Evolutionary conservation across 352 stramenopile species (phyloP), one percentile per base, ranked within the genome.

Genomic region (Globisporangium rhizosaccharum): DNA sequence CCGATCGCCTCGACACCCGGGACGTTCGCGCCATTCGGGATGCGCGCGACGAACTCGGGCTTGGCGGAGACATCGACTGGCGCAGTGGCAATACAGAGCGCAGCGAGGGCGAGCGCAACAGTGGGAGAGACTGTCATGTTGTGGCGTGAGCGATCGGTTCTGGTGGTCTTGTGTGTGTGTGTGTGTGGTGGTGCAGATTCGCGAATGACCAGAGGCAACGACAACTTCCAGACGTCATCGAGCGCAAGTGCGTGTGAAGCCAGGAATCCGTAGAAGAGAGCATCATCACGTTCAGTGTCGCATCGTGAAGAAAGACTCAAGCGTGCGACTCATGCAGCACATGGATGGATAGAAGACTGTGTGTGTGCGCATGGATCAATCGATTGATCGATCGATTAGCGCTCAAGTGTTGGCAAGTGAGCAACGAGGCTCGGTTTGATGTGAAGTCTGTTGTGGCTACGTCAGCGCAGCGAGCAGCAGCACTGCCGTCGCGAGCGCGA

Each of bases 1-100:
- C 74, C 74, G 36, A 84, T 46, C 10, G 69, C 74, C 0, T 33
- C 15, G 12, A 73, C 61, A 18, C 63, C 56, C 5, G 56, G 30
- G 0, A 83, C 71, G 49, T 77, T 83, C 26, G 25, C 62, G 53
- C 71, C 71, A 23, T 82, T 84, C 3, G 75, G 75, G 11, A 84
- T 49, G 6, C 57, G 57, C 26, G 41, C 41, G 37, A 53, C 41
- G 33, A 54, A 63, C 36, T 63, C 57, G 20, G 57, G 57, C 23
- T 55, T 53, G 49, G 46, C 56, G 42, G n/a, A 15, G 8, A 30
- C 56, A 5, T 28, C 9, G n/a, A 8, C 7, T 4, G 20, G 10
- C 2, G 18, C 15, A 4, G 39, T 30, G 30, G 8, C 8, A 36
- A n/a, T 10, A 12, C 18, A 41, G 26, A 12, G 52, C 52, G 41